phyloP scores from a whole-genome alignment of 2,329 filamentous ascomycete genomes.

The Endocalyx cinctus region DNA sequence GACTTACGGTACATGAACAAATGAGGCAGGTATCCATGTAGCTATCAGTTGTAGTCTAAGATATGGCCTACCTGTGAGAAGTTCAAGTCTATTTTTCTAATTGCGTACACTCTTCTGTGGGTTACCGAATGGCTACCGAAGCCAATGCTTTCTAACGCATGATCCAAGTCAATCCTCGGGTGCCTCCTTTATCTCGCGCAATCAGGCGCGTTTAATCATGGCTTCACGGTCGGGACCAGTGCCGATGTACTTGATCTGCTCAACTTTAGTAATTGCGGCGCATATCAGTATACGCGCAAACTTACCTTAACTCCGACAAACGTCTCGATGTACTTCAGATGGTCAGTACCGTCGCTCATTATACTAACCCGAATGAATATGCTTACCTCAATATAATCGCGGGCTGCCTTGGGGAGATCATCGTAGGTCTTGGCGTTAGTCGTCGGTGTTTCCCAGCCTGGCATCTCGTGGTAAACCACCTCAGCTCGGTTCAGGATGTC shows the following conservation, averaged over 20 bases:
- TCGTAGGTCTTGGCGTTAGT: conserved; percentile 44
- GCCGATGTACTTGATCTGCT: conserved; percentile 16
- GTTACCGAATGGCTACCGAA: too few relatives aligned
- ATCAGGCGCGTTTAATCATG: conserved; percentile 9
- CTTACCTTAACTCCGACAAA: background rate
- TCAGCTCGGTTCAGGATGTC: conserved; percentile 45
- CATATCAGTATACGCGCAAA: background rate
- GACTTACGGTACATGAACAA: too few relatives aligned
- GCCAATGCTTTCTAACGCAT: too few relatives aligned
- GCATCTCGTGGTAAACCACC: conserved; percentile 49
- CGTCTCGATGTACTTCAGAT: background rate
- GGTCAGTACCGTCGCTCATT: too few relatives aligned
- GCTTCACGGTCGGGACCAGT: conserved; percentile 17
- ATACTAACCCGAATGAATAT: conserved; percentile 10
- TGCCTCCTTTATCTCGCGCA: background rate
- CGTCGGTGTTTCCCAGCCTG: conserved; percentile 52
- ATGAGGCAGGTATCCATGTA: too few relatives aligned
- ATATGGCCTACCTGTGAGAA: too few relatives aligned
- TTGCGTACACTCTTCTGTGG: too few relatives aligned
- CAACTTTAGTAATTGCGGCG: background rate
- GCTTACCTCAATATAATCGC: conserved; percentile 43
- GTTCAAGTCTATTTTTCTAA: too few relatives aligned
- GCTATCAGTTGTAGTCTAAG: too few relatives aligned
- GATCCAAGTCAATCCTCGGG: too few relatives aligned
- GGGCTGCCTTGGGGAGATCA: conserved; percentile 47